Evolutionary conservation across 208 protist species (phyloP), one percentile per base, ranked within the genome.

Genomic region (Crithidia thermophila): DNA sequence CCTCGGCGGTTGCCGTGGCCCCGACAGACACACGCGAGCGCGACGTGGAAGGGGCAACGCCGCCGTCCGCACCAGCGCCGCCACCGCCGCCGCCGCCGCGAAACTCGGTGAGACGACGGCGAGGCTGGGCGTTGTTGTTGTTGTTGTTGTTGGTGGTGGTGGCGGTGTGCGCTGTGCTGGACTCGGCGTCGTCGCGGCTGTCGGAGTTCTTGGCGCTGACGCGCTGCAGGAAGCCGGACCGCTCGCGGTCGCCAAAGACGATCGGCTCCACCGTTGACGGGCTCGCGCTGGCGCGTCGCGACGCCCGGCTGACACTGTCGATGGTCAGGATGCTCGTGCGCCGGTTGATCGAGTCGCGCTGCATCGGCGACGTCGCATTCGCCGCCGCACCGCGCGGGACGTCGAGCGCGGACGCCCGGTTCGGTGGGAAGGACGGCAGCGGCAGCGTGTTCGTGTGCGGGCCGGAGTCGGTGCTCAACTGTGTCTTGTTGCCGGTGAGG

Each of bases 31-130:
- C 4, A 45, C 61, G 37, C 16, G 39, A 51, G 23, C 34, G 51
- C 42, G 58, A 60, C 8, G 34, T 28, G 11, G 37, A 69, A 10
- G 59, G 30, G 1, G 55, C 62, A 34, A 70, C 34, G 33, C 25
- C 34, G 55, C 36, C 23, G 47, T 70, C 70, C 21, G n/a, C n/a
- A n/a, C n/a, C 62, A 34, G 66, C 34, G 33, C 25, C 34, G 55
- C 36, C 23, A 39, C 65, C 70, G 39, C 39, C 40, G 20, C 40
- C 5, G 36, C 57, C 59, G 30, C 34, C 39, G 37, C 68, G 58
- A 27, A 63, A 75, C 68, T 75, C 68, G n/a, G 28, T 77, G 6
- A 81, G 71, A 16, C 62, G 70, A 7, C 70, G 75, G 23, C 65
- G 69, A 33, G 39, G 68, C 42, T 45, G 40, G 4, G 31, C 34